A percentile compares a stretch with the other conserved stretches of the same genome.
Evolutionary conservation across 176 grass and related monocot species (phyloP).

Genomic region (Raddia distichophylla): DNA sequence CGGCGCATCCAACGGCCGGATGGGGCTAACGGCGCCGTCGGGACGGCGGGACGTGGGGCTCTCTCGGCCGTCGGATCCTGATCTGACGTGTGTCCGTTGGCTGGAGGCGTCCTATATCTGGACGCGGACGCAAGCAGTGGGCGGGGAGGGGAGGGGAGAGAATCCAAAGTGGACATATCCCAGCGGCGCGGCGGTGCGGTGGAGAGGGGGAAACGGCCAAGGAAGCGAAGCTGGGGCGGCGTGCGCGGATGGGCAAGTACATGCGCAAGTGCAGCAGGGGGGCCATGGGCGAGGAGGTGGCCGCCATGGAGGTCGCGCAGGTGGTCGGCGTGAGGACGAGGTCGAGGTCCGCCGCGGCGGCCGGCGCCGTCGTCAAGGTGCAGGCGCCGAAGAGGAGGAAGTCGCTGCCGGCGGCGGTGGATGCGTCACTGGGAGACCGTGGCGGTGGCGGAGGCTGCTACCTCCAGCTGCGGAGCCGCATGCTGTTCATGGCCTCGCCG

Average conservation of each 20-base stretch:
- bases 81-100: constrained; percentile 5
- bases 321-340: constrained; percentile 68
- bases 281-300: constrained; percentile 47
- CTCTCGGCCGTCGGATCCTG: constrained; percentile 44
- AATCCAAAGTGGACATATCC: constrained; percentile 42
- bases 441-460: constrained; percentile 45
- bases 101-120: constrained; percentile 42
- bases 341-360: constrained; percentile 47
- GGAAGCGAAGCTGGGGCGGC: constrained; percentile 18
- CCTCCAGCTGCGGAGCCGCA: constrained; percentile 75
- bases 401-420: constrained; percentile 7
- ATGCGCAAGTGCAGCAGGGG: constrained; percentile 73
- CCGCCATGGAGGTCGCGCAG: constrained; percentile 70
- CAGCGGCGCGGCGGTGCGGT: constrained; percentile 17
- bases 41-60: neutral
- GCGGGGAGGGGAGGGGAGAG: neutral
- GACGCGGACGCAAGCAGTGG: constrained; percentile 32
- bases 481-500: constrained; percentile 56
- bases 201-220: constrained; percentile 38
- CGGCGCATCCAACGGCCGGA: constrained; percentile 38
- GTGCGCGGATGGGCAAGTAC: constrained; percentile 67
- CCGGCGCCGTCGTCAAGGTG: constrained; percentile 7
- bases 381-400: constrained; percentile 37
- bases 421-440: neutral
- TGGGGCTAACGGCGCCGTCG: constrained; percentile 46